These are phyloP conservation scores for Moniliophthora roreri DNA, from an alignment of 1,284 basidiomycete species.

Conservation along the genomic window DNA sequence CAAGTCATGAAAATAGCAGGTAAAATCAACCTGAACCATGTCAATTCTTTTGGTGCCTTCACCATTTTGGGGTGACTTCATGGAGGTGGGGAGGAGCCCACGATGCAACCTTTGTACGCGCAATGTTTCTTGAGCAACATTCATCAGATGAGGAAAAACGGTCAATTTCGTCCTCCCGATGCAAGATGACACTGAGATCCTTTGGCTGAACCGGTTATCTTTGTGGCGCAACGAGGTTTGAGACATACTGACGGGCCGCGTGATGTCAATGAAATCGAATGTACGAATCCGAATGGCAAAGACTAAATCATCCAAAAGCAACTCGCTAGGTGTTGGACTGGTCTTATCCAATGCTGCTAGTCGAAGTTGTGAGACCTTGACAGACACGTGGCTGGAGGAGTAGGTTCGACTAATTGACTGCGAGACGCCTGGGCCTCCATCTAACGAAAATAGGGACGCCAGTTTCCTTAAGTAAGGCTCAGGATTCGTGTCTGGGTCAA, in stretches of 20 bases:
- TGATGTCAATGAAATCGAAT: constrained; percentile 32
- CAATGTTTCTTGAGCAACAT: constrained; percentile 58
- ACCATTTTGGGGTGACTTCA: not conserved
- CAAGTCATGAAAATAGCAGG: constrained; percentile 38
- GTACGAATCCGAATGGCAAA: constrained; percentile 25
- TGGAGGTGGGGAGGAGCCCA: not conserved
- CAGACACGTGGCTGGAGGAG: constrained; percentile 15
- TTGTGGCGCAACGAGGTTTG: constrained; percentile 42
- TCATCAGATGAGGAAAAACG: constrained; percentile 61
- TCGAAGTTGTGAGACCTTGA: constrained; percentile 26
- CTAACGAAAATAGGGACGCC: not conserved
- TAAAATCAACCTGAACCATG: constrained; percentile 24
- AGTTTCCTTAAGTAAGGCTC: not conserved
- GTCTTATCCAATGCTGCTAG: constrained; percentile 32
- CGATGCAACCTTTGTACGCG: constrained; percentile 42
- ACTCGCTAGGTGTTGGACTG: constrained; percentile 3
- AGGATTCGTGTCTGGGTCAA: constrained; percentile 44
- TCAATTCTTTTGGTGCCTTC: not conserved
- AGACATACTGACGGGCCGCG: constrained; percentile 31
- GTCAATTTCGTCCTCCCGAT: constrained; percentile 46
- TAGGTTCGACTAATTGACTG: not conserved
- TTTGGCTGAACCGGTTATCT: constrained; percentile 31
- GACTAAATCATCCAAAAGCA: constrained; percentile 22
- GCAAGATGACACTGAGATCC: constrained; percentile 37
- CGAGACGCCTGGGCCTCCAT: not conserved